phyloP scores from a whole-genome alignment of 1,284 basidiomycete species.

The Grifola frondosa region DNA sequence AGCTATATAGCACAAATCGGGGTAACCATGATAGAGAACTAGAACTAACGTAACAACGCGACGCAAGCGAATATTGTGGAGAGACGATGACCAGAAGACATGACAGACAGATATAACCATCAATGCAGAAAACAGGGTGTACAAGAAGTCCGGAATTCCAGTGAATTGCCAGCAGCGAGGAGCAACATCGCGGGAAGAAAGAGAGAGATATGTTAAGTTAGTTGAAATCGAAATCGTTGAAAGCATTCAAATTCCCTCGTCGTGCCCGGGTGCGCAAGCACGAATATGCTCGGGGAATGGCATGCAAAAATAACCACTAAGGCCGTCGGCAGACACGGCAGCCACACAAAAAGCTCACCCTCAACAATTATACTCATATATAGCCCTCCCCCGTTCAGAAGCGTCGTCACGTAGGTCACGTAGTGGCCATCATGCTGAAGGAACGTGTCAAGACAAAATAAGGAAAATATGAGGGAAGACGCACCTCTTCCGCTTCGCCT shows the following conservation, averaged over 20 bases:
- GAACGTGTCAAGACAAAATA: not conserved
- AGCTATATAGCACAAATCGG: slow-evolving; percentile 21
- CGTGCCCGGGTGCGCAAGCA: not conserved
- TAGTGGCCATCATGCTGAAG: slow-evolving; percentile 33
- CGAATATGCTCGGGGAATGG: not conserved
- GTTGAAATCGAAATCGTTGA: slow-evolving; percentile 7
- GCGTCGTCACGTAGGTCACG: slow-evolving; percentile 19
- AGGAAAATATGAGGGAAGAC: slow-evolving; percentile 5
- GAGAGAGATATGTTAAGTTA: slow-evolving; percentile 28
- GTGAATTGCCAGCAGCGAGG: slow-evolving; percentile 23
- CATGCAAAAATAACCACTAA: no score
- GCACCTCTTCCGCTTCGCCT: slow-evolving; percentile 95
- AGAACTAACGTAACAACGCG: slow-evolving; percentile 2
- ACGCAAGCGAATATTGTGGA: slow-evolving; percentile 2
- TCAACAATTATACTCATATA: slow-evolving; percentile 34
- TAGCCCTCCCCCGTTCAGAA: slow-evolving; percentile 15
- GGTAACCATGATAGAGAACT: slow-evolving; percentile 12
- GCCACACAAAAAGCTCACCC: no score
- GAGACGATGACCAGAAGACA: slow-evolving; percentile 9
- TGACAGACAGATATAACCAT: slow-evolving; percentile 18
- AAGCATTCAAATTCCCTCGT: not conserved
- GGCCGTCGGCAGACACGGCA: no score
- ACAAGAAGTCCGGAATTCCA: slow-evolving; percentile 29
- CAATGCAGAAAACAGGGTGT: slow-evolving; percentile 30
- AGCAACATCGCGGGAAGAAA: slow-evolving; percentile 14